Evolutionary conservation across 345 rosid genomes (phyloP).

Genomic region (Gossypium arboreum): DNA sequence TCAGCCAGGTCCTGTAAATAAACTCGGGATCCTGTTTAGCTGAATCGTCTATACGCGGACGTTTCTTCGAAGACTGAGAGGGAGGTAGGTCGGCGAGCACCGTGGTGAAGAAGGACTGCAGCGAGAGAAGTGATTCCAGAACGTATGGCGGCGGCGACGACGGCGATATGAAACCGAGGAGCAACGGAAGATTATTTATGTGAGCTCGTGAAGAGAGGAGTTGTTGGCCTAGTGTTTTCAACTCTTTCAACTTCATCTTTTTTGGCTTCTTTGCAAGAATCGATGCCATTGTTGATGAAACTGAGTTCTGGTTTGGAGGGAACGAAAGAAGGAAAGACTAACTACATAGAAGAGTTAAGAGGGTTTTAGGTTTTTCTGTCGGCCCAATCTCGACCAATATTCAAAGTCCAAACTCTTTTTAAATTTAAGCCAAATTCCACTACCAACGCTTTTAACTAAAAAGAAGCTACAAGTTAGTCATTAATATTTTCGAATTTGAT

Average conservation of each 20-base stretch:
- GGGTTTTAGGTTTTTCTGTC: neutral
- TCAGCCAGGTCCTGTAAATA: constrained; percentile 71
- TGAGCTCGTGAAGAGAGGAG: constrained; percentile 73
- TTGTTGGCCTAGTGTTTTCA: constrained; percentile 60
- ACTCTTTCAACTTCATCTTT: constrained; percentile 44
- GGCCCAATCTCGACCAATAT: no score
- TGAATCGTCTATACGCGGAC: constrained; percentile 19
- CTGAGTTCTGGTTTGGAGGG: neutral
- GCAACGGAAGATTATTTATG: constrained; percentile 74
- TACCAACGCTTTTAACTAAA: neutral
- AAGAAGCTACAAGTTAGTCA: no score
- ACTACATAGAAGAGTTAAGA: neutral
- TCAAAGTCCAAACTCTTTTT: no score
- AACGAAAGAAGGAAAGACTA: neutral
- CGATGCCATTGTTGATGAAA: constrained; percentile 43
- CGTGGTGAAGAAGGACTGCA: constrained; percentile 86
- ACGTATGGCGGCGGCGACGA: constrained; percentile 55
- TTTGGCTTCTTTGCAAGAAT: constrained; percentile 31
- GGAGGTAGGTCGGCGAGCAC: constrained; percentile 73
- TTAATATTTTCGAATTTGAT: no score
- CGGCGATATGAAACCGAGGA: constrained; percentile 63
- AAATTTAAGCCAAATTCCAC: neutral
- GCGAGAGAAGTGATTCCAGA: constrained; percentile 80
- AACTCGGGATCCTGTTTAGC: constrained; percentile 37
- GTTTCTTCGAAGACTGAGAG: constrained; percentile 29